Evolutionary conservation across 345 rosid genomes (phyloP), one percentile per base, ranked within the genome.

Genomic region (Viola odorata): DNA sequence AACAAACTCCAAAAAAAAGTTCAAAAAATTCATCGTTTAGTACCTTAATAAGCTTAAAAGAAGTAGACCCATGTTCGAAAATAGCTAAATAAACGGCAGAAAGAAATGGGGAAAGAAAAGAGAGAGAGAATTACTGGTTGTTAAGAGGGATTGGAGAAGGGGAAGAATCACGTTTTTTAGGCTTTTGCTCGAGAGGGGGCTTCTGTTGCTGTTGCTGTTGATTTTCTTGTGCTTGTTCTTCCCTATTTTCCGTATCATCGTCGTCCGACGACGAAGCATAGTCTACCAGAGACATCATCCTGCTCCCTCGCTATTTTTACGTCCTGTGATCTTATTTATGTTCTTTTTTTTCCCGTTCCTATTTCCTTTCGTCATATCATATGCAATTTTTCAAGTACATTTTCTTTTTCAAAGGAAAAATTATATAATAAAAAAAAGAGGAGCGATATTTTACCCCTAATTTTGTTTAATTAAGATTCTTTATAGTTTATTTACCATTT

Each of bases 201-300:
- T 59, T 37, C 47, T 37, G 48, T 13, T 41, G 45, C 57, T 38
- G 45, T 47, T 69, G 61, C 41, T 58, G n/a, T n/a, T n/a, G 52
- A 13, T 61, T 12, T 37, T 39, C 23, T 41, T 66, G 55, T 8
- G 32, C 55, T 58, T 57, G 56, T 41, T 70, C 50, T 53, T 45
- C 72, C 11, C 50, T 72, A 15, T 67, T 64, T 53, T 72, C 79
- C 37, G 73, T 53, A 42, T 51, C 72, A 61, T 73, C 84, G 70
- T 84, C 84, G 76, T 84, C 84, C 6, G 87, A 81, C 23, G 91
- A 83, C 60, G 87, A 77, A 57, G 84, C 85, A 67, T 86, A 86
- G 67, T 86, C 92, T 12, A 86, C 89, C 57, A 84, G 76, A 53
- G 92, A 75, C 92, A 86, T 83, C 65, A 54, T 66, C 44, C 40